These are phyloP conservation scores for Tolypocladium ovalisporum DNA, from an alignment of 2,329 filamentous ascomycete species.

Conservation along the genomic window DNA sequence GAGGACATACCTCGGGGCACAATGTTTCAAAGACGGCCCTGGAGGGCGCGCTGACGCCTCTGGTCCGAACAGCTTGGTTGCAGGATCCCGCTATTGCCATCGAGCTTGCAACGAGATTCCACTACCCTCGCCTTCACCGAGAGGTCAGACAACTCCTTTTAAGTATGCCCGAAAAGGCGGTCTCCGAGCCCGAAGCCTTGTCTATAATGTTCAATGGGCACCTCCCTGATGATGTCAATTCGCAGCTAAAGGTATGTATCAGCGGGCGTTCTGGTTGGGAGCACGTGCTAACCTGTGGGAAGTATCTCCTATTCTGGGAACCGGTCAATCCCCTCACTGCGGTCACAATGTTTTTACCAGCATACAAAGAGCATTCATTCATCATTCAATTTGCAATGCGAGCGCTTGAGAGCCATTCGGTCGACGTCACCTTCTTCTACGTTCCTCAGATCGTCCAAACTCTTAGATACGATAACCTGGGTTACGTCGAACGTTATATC, in stretches of 20 bases:
- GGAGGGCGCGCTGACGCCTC: constrained; percentile 41
- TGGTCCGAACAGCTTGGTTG: constrained; percentile 76
- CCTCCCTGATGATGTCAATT: constrained; percentile 65
- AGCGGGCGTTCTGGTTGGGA: background rate
- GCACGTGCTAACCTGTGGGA: constrained; percentile 7
- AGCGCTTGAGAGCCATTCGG: constrained; percentile 81
- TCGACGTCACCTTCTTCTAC: constrained; percentile 98
- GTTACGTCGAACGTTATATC: constrained; percentile 94
- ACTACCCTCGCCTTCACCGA: constrained; percentile 57
- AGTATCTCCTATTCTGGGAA: constrained; percentile 89
- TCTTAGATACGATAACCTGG: constrained; percentile 81
- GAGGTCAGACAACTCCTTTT: constrained; percentile 74
- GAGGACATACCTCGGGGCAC: constrained; percentile 23
- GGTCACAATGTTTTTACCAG: constrained; percentile 84
- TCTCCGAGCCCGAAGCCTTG: constrained; percentile 72
- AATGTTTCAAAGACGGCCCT: constrained; percentile 26
- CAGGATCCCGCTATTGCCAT: constrained; percentile 82
- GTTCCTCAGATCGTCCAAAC: constrained; percentile 97
- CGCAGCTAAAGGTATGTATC: constrained; percentile 62
- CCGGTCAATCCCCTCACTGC: constrained; percentile 88
- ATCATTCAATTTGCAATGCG: constrained; percentile 95
- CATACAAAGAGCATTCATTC: constrained; percentile 84
- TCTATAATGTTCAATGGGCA: constrained; percentile 68
- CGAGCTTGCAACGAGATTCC: constrained; percentile 70
- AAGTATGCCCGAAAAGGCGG: constrained; percentile 72